These are phyloP conservation scores for Claviceps fusiformis DNA, from an alignment of 2,329 filamentous ascomycete species.

Conservation along the genomic window DNA sequence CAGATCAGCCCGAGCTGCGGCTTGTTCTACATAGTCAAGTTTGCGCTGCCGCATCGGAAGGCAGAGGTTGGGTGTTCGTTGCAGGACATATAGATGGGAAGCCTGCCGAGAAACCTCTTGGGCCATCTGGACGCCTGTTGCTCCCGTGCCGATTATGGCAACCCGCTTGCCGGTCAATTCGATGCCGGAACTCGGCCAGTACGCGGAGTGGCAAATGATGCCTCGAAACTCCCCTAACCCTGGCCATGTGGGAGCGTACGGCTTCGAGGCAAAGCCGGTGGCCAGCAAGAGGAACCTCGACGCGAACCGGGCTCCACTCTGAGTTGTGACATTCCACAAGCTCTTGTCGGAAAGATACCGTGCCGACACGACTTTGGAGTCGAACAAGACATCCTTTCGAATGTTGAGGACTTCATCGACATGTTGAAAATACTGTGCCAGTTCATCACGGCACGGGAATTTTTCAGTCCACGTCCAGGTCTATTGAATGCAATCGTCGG, in stretches of 20 bases:
- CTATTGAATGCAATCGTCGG: conserved; percentile 10
- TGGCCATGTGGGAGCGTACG: conserved; percentile 47
- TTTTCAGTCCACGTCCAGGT: conserved; percentile 43
- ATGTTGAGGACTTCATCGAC: conserved; percentile 40
- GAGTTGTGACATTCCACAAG: conserved; percentile 36
- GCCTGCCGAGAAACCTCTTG: conserved; percentile 45
- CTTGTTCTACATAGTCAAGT: background rate
- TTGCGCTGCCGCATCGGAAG: conserved; percentile 43
- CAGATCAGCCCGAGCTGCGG: background rate
- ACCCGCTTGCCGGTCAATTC: conserved; percentile 43
- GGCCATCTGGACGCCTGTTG: conserved; percentile 49
- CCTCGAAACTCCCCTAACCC: conserved; percentile 48
- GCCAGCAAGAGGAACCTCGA: conserved; percentile 39
- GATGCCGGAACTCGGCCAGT: conserved; percentile 46
- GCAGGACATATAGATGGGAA: conserved; percentile 43
- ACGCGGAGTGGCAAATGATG: conserved; percentile 43
- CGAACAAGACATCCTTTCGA: conserved; percentile 43
- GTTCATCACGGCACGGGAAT: conserved; percentile 37
- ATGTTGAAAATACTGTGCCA: conserved; percentile 45
- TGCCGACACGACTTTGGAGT: conserved; percentile 38
- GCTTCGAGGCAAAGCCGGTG: conserved; percentile 44
- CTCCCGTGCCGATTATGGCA: conserved; percentile 51
- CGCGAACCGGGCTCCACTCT: conserved; percentile 34
- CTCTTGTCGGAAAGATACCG: conserved; percentile 33
- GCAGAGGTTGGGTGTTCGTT: conserved; percentile 53